Base-by-base conservation (phyloP, 225 moss, liverwort and hornwort genomes). In the Straminergon stramineum region DNA sequence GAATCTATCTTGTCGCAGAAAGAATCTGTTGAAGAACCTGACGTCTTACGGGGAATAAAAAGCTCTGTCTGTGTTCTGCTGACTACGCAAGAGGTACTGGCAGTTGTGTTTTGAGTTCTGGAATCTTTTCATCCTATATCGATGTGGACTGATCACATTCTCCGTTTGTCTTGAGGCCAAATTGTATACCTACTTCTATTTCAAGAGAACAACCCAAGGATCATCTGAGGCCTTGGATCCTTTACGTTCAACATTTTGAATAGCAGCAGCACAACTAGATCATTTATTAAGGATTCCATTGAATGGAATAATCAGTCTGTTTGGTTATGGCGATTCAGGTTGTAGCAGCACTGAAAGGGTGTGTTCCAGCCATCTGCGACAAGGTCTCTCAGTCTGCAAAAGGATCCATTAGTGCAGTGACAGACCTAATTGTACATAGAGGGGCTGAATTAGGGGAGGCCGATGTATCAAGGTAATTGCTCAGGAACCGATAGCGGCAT, bases 341-440 rank as follows among this genome's bases (percentile, higher is more conserved):
- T 85, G 96, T 96, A 86, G 95, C 96, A 85, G 96, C 95, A 76
- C 87, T 99, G 76, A 95, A 96, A 92, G 99, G 96, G 63, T 99
- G 97, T 88, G 96, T 95, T 88, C 92, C 94, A 84, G 96, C 96
- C 57, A 99, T 99, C 87, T 96, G 96, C 89, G 99, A 99, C 89
- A 95, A 93, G 78, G 93, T 97, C 89, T 48, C 95, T 89, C 95
- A 93, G 91, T 93, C 99, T 90, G 92, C 95, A 45, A 92, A 92
- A 94, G 99, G 97, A 79, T 94, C 95, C 57, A 95, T 96, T 85
- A 84, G 94, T 87, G 97, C 96, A 80, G 95, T 99, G 61, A 94
- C 95, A 87, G 96, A 97, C 82, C 94, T 99, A 71, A 95, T 97
- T 77, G 92, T 92, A 41, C 92, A 88, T 68, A 93, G 99, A 91